These are phyloP conservation scores for Urochloa ruziziensis DNA, from an alignment of 176 grass and related monocot species.

Conservation along the genomic window DNA sequence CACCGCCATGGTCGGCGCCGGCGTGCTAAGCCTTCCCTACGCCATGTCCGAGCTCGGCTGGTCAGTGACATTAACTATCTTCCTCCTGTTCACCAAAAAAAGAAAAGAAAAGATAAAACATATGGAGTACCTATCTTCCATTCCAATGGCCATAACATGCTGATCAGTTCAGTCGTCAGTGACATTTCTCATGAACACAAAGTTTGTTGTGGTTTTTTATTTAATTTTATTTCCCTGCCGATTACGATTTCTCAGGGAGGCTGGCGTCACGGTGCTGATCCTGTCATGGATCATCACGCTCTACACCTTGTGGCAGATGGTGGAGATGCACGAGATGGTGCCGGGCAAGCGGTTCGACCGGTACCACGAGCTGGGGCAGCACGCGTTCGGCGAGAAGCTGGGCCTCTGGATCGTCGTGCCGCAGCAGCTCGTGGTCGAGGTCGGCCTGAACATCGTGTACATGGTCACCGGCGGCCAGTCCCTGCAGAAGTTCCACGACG, in stretches of 20 bases:
- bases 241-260: constrained; percentile 39
- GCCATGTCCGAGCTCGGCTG: constrained; percentile 93
- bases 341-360: constrained; percentile 81
- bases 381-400: constrained; percentile 79
- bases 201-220: no score
- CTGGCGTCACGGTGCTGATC: constrained; percentile 65
- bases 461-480: constrained; percentile 92
- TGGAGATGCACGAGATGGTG: constrained; percentile 98
- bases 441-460: constrained; percentile 84
- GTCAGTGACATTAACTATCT: constrained; percentile 21
- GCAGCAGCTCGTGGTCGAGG: constrained; percentile 76
- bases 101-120: no score
- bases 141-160: constrained; percentile 52
- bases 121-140: no score
- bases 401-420: constrained; percentile 83
- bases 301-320: constrained; percentile 98
- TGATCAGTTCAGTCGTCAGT: no score
- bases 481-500: constrained; percentile 79
- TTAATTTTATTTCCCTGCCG: no score
- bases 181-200: no score
- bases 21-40: constrained; percentile 80
- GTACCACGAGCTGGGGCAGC: constrained; percentile 89
- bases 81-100: no score
- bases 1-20: constrained; percentile 96
- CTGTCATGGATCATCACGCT: constrained; percentile 91